Evolutionary conservation across 176 grass and related monocot species (phyloP).

Genomic region (Ananas comosus): DNA sequence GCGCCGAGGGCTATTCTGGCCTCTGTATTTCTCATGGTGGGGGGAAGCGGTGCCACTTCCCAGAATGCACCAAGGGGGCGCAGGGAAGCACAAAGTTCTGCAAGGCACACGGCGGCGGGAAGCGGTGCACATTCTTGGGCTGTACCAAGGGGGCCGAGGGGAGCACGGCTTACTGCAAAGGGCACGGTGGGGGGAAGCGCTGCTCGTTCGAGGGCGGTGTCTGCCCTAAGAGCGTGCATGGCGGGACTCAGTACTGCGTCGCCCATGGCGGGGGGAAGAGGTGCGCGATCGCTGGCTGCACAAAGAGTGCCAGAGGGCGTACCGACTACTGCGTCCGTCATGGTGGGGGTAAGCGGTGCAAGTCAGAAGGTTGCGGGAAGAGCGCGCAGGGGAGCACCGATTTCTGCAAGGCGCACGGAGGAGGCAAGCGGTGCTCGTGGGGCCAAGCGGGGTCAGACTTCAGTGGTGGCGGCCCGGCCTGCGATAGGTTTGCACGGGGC

Average conservation of each 20-base stretch:
- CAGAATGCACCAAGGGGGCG: constrained; percentile 68
- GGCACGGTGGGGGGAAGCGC: constrained; percentile 89
- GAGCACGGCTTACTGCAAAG: constrained; percentile 77
- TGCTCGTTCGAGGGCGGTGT: constrained; percentile 72
- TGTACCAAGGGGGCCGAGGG: constrained; percentile 92
- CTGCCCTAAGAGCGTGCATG: constrained; percentile 86
- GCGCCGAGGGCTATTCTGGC: constrained; percentile 86
- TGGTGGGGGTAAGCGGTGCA: constrained; percentile 88
- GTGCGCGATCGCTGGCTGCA: constrained; percentile 49
- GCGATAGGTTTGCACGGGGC: constrained; percentile 57
- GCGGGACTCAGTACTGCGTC: constrained; percentile 74
- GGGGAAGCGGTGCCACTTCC: constrained; percentile 71
- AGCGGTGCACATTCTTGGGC: constrained; percentile 82
- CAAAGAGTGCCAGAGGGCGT: constrained; percentile 84
- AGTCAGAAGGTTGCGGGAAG: constrained; percentile 40
- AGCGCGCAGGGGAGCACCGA: constrained; percentile 79
- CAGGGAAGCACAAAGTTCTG: constrained; percentile 93
- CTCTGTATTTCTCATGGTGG: constrained; percentile 95
- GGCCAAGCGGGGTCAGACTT: constrained; percentile 17
- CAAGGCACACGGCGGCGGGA: constrained; percentile 85
- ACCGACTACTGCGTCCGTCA: constrained; percentile 79
- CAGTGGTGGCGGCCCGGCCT: constrained; percentile 25
- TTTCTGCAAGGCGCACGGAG: constrained; percentile 79
- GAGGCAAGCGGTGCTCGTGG: constrained; percentile 68
- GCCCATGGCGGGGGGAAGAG: constrained; percentile 86